Evolutionary conservation across 805 yeast species (phyloP).

Genomic region (Kodamaea lidongshanica): DNA sequence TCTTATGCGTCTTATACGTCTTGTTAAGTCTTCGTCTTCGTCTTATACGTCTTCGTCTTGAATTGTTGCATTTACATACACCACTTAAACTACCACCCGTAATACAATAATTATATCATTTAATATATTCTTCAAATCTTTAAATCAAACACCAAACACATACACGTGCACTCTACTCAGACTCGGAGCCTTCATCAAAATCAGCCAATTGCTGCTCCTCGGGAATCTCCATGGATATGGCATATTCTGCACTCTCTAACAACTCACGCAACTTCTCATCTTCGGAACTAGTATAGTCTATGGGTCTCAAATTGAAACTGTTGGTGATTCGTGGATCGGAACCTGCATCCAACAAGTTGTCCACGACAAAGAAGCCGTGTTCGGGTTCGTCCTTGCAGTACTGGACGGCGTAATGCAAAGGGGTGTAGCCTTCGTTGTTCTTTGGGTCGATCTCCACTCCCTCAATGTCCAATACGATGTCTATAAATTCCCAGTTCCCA

Average conservation of each 20-base stretch:
- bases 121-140: no score
- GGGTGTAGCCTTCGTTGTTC: constrained; percentile 78
- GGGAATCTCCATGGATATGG: constrained; percentile 38
- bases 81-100: no score
- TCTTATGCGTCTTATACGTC: no score
- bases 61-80: no score
- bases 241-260: constrained; percentile 80
- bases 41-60: no score
- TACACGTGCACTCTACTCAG: no score
- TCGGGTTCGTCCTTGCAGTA: constrained; percentile 78
- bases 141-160: no score
- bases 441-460: constrained; percentile 86
- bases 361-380: constrained; percentile 71
- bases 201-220: constrained; percentile 27
- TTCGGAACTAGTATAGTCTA: constrained; percentile 56
- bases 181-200: constrained; percentile 23
- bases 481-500: constrained; percentile 85
- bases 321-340: constrained; percentile 58
- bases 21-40: no score
- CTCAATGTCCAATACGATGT: constrained; percentile 73
- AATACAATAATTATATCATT: no score
- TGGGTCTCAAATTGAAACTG: constrained; percentile 60
- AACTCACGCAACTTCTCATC: constrained; percentile 52
- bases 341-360: constrained; percentile 85
- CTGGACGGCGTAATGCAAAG: constrained; percentile 78